Evolutionary conservation across 345 rosid genomes (phyloP), one percentile per base, ranked within the genome.

Genomic region (Syzygium aqueum): DNA sequence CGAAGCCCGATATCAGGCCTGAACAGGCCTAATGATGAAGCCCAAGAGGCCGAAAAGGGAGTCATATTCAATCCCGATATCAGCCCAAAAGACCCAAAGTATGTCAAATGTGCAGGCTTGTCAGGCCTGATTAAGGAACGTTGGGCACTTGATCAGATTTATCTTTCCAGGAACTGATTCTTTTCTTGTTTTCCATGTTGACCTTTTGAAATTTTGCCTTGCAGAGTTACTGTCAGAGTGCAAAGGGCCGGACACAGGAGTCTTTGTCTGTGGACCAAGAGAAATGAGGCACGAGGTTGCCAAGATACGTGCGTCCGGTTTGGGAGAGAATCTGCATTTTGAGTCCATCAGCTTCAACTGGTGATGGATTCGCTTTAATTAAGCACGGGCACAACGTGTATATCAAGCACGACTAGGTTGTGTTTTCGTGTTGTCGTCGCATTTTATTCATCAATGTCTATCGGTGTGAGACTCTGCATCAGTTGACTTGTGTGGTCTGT

Each of bases 261-360:
- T 95, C 11, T 88, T 93, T 37, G 96, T 88, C 14, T 89, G 92
- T 51, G 95, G 97, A 10, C 97, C 96, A 2, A 90, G 86, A 92
- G 91, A 88, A 86, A 78, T 92, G 94, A 91, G 97, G 46, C 95
- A 92, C 46, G 93, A 93, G 17, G 95, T 91, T 49, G 96, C 98
- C n/a, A 86, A 87, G 61, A 92, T 93, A 27, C 94, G 98, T 85
- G 88, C 94, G 10, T 91, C 95, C 51, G 91, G 92, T 15, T 87
- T 88, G 87, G 93, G 90, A 15, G 89, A 92, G 54, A 94, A 94
- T 78, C 85, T 92, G 51, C 94, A 94, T 53, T 94, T 94, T 43
- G 94, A 95, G 88, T 93, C 95, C 11, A 92, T 94, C 61, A 94
- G 94, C 91, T 94, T 95, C 88, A 89, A 89, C 91, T 94, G 97